Base-by-base conservation (phyloP, 371 early-diverging fungal genomes). In the Mucor sp. region DNA sequence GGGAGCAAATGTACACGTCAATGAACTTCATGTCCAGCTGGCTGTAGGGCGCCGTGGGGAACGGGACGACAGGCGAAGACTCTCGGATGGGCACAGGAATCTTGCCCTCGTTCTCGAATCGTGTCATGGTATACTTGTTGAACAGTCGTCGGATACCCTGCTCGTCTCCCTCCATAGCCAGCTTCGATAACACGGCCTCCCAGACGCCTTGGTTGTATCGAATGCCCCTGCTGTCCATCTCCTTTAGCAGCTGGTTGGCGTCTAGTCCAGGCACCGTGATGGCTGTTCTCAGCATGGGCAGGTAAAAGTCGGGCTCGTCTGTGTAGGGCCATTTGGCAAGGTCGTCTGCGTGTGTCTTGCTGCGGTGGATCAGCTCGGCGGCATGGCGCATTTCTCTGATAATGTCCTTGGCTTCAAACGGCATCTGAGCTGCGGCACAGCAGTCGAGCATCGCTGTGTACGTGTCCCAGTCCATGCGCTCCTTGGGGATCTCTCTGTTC, bases 1-100 rank as follows among this genome's bases (percentile, higher is more conserved):
- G 50, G 0, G 82, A 65, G 9, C 63, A 60, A 27, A 84, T 28
- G 33, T 77, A 84, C 28, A 74, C 74, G 58, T 84, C 71, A 19
- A 84, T 81, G 63, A 84, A 78, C 15, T 69, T 50, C 33, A 71
- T 70, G 58, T 84, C 84, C 11, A 69, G n/a, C 21, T 35, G n/a
- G 19, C 66, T 72, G 53, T 84, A 84, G 28, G 84, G 84, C 11
- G 71, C 80, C 4, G 82, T 72, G 1, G 82, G 84, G 68, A 84
- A 81, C 0, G 84, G 80, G 21, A 73, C 53, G 6, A 78, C 71
- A 19, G 76, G 72, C 1, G 74, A 58, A 15, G 35, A 35, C 50
- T 80, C 74, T 25, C 77, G 74, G 2, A 76, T 70, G 23, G 84
- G 84, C 8, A 80, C 75, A 21, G 84, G 80, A 28, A 84, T 74